Evolutionary conservation across 345 rosid genomes (phyloP), one percentile per base, ranked within the genome.

Genomic region (Hibiscus syriacus): DNA sequence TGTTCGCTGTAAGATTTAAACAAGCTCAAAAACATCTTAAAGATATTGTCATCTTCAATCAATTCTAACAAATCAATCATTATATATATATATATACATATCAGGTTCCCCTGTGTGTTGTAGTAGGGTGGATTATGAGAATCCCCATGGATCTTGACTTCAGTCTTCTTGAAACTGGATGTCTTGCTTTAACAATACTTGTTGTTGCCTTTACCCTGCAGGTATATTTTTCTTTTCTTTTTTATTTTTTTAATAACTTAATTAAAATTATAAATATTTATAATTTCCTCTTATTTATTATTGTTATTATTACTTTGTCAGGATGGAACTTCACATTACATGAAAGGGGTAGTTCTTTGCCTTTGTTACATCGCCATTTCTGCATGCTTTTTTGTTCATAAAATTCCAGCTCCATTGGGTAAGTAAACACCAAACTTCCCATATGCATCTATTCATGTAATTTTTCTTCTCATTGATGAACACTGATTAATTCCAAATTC

Each of bases 291-390:
- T 29, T 13, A n/a, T n/a, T n/a, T n/a, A n/a, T n/a, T n/a, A n/a
- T n/a, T n/a, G n/a, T n/a, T n/a, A n/a, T n/a, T n/a, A n/a, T 29
- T 55, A 4, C 0, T 50, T 53, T 34, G 73, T 32, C 83, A 90
- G 96, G 98, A 93, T 81, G 97, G 96, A 62, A 90, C 91, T 45
- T 90, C 98, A 9, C 90, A 93, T 53, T 90, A 87, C 80, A 64
- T 90, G 89, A 90, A 93, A 83, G 97, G 98, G 69, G 55, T 80
- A 68, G 70, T 85, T 71, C 96, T 93, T 63, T 87, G 83, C 72
- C 84, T 90, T 6, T 87, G 89, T 74, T 93, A 93, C 78, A 39
- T 82, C 39, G 89, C 87, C 29, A 90, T 93, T 25, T 83, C 87
- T 39, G 85, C 86, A 1, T 89, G 96, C 63, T 93, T 90, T 77